Base-by-base conservation (phyloP, 2,329 filamentous ascomycete species). In the Geosmithia flava region DNA sequence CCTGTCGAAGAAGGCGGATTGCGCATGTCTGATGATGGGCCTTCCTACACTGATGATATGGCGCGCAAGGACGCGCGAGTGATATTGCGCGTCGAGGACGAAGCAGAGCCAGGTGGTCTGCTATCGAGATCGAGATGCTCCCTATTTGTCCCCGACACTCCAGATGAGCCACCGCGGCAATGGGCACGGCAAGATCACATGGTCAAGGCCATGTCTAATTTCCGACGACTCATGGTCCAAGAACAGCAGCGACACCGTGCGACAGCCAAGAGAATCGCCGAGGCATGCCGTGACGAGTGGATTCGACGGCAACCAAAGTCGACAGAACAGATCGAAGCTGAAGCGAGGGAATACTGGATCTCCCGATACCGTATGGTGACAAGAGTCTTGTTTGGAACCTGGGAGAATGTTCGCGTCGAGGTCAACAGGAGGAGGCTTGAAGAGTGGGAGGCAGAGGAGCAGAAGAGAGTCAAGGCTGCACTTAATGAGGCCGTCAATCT, bases 101-200 rank as follows among this genome's bases (percentile, higher is more conserved):
- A 88, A 53, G 80, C 80, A 3, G 73, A 86, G 56, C 78, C 81
- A 5, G 90, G 89, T 16, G 87, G 88, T 2, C 62, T 89, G 3
- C 71, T 96, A 27, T 88, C 84, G 46, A 68, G 74, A 48, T 79
- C 81, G 51, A 73, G 75, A 51, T 91, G 86, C 59, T 83, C 81
- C 2, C 68, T 83, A 20, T 93, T 86, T 55, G 74, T 81, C 17
- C 85, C 86, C 0, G 86, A 93, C 53, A 71, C 80, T 13, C 70
- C 69, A 51, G 81, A 87, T 49, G 85, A 94, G 56, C 86, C 86
- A 0, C 77, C 80, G 0, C 75, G 77, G 47, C 87, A 93, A 58
- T 97, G 87, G 71, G 81, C 85, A n/a, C 89, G 94, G 55, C 77
- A 80, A 59, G 90, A 97, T 58, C 87, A 97, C 60, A 74, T 97